phyloP scores from a whole-genome alignment of 495 filamentous ascomycete genomes.

The Xylaria cubensis region DNA sequence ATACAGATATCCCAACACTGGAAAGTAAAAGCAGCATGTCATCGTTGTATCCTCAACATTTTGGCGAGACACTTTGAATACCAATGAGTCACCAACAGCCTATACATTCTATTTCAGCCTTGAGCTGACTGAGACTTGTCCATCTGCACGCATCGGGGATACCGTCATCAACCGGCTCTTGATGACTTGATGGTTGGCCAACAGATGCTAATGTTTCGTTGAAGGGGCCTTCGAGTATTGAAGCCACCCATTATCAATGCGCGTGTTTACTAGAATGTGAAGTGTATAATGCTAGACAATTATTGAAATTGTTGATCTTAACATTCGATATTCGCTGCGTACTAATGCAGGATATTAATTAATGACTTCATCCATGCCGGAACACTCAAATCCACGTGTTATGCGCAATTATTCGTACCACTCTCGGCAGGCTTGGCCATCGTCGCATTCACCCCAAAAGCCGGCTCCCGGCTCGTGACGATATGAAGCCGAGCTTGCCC shows the following conservation, averaged over 20 bases:
- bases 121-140: neutral
- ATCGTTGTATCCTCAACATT: neutral
- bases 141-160: neutral
- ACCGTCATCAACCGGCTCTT: neutral
- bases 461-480: neutral
- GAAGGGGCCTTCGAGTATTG: neutral
- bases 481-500: neutral
- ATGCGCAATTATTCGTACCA: neutral
- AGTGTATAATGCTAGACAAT: neutral
- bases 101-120: neutral
- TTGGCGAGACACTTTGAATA: neutral
- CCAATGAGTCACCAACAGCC: neutral
- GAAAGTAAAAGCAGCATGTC: conserved; percentile 1
- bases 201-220: neutral
- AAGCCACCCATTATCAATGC: neutral
- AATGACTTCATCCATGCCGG: conserved; percentile 1
- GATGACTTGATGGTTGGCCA: neutral
- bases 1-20: neutral
- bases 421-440: neutral
- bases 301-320: neutral
- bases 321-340: neutral
- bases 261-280: neutral
- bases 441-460: neutral
- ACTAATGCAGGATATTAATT: neutral
- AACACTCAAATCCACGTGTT: neutral